Evolutionary conservation across 1,284 basidiomycete genomes (phyloP).

Genomic region (Stereum hirsutum): DNA sequence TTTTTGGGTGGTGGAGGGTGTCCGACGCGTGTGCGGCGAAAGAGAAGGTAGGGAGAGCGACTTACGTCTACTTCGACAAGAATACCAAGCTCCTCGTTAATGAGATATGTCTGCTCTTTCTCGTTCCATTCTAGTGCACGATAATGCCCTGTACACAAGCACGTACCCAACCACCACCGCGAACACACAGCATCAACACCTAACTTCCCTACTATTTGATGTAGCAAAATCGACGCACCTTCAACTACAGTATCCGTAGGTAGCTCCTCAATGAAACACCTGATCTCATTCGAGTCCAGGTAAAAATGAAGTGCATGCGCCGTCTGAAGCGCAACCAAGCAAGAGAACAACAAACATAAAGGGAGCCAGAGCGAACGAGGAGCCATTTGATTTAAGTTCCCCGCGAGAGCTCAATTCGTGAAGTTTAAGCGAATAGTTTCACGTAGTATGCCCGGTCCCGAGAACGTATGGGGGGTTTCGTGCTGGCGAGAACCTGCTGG

Average conservation of each 20-base stretch:
- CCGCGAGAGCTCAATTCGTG: too few relatives aligned
- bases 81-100: slow-evolving; percentile 79
- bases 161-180: too few relatives aligned
- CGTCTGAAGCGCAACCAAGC: slow-evolving; percentile 29
- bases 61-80: slow-evolving; percentile 84
- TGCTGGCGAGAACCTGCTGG: too few relatives aligned
- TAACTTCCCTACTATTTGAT: background rate
- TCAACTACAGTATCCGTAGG: slow-evolving; percentile 97
- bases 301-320: slow-evolving; percentile 81
- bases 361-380: slow-evolving; percentile 19
- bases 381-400: too few relatives aligned
- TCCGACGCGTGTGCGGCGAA: background rate
- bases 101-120: slow-evolving; percentile 54
- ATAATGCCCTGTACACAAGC: slow-evolving; percentile 71
- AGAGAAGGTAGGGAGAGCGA: too few relatives aligned
- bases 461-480: too few relatives aligned
- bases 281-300: slow-evolving; percentile 83
- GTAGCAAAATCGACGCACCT: slow-evolving; percentile 39
- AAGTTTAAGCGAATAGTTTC: too few relatives aligned
- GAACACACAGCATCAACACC: background rate
- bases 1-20: background rate
- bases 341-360: slow-evolving; percentile 27
- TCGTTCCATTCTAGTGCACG: slow-evolving; percentile 89
- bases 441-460: too few relatives aligned
- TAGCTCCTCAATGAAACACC: slow-evolving; percentile 96